Base-by-base conservation (phyloP, 345 rosid species). In the Bruguiera sexangula region DNA sequence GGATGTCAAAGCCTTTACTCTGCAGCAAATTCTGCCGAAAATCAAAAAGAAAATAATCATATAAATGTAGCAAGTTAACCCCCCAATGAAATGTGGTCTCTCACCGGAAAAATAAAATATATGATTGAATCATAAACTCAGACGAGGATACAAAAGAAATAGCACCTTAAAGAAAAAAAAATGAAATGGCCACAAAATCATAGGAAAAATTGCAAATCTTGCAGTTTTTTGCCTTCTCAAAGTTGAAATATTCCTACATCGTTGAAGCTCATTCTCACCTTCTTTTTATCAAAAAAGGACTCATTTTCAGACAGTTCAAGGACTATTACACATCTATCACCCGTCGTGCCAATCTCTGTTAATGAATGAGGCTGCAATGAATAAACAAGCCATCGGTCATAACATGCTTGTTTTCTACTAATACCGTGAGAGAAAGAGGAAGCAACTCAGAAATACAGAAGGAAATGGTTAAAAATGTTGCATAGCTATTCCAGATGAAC, bases 281-380 rank as follows among this genome's bases (percentile, higher is more conserved):
- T 85, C 84, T 90, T 90, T 65, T 84, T 76, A 68, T 79, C 78
- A 73, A 80, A 85, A 55, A 85, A 67, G 16, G 89, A 86, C 72
- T 86, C 96, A 78, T 63, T 72, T 75, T 81, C 62, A 36, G 83
- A 34, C 32, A 92, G 87, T 75, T 86, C 82, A 69, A 92, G 75
- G 72, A 78, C 76, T 29, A 88, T 29, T 19, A 75, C 62, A 73
- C 43, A 80, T 21, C 75, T 74, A 66, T 71, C 79, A 66, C 50
- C 80, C 31, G 60, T 78, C 75, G 69, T 78, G 24, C 69, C 55
- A 54, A 66, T 63, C 22, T 65, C 76, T 62, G 53, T 62, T 21
- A 70, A 75, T 59, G 78, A 73, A 72, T 62, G 62, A n/a, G 73
- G 68, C 97, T 89, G 88, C 78, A 76, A 29, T 7, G 21, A 9